Evolutionary conservation across 768 basidiomycete genomes (phyloP).

Genomic region (Lyophyllum decastes): DNA sequence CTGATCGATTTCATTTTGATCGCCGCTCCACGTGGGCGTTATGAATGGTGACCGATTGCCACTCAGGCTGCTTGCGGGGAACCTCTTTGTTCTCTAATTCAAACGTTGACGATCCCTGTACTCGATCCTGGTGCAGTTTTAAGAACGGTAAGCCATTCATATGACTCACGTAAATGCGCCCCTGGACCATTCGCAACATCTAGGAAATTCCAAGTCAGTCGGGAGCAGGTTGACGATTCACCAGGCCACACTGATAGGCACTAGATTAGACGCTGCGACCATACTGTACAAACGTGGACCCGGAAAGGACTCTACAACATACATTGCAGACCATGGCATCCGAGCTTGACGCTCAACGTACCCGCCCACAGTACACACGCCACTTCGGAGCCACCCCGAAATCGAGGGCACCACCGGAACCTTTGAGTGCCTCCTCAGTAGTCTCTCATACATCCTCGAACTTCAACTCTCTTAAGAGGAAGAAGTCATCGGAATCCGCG

Average conservation of each 20-base stretch:
- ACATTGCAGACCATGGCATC: not conserved
- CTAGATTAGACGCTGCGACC: not conserved
- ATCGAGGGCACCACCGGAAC: not conserved
- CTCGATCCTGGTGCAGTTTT: not conserved
- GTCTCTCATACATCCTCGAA: not conserved
- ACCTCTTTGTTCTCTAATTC: not conserved
- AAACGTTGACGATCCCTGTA: not conserved
- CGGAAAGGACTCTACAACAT: not conserved
- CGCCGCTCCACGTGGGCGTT: slow-evolving; percentile 2
- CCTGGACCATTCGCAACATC: not conserved
- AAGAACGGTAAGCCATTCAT: not conserved
- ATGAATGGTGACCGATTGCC: not conserved
- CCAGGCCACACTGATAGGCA: not conserved
- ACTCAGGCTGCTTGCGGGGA: not conserved
- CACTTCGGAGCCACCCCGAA: not conserved
- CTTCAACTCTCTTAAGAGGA: slow-evolving; percentile 22
- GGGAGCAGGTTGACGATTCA: not conserved
- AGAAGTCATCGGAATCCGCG: slow-evolving; percentile 20
- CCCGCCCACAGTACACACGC: not conserved
- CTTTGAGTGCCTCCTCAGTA: not conserved
- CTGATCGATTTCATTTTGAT: slow-evolving; percentile 7
- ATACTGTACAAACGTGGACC: not conserved
- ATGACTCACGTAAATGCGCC: not conserved
- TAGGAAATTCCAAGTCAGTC: not conserved
- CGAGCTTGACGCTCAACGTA: not conserved